Conservation (phyloP, 345 rosid species). For the Melaleuca alternifolia region DNA sequence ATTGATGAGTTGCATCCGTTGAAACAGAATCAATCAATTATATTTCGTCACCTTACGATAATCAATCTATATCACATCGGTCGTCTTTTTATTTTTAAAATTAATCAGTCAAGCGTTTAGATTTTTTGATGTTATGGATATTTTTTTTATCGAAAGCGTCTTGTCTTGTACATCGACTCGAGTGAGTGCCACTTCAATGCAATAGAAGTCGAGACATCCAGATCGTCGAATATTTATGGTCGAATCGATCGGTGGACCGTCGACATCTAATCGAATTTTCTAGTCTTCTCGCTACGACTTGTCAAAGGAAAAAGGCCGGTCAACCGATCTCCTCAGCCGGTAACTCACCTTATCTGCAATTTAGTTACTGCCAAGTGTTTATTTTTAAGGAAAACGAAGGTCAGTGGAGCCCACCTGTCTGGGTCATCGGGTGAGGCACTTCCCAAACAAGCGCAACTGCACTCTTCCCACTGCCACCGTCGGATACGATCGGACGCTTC, state of each 20-base stretch:
- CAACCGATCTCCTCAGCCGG: background rate
- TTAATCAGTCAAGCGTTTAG: too few relatives aligned
- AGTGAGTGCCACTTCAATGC: too few relatives aligned
- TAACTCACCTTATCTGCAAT: too few relatives aligned
- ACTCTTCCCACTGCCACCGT: background rate
- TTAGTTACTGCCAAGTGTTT: too few relatives aligned
- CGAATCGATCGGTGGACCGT: too few relatives aligned
- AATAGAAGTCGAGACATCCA: too few relatives aligned
- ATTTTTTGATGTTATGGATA: background rate
- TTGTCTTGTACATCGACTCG: too few relatives aligned
- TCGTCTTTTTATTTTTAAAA: too few relatives aligned
- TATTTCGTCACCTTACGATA: rapidly evolving
- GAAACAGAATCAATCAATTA: background rate
- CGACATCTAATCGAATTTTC: too few relatives aligned
- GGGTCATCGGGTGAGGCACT: background rate
- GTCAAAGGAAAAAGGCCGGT: background rate
- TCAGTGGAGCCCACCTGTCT: background rate
- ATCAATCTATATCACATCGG: rapidly evolving
- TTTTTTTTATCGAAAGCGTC: too few relatives aligned
- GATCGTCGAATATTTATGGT: too few relatives aligned
- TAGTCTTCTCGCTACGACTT: too few relatives aligned
- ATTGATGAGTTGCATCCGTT: rapidly evolving
- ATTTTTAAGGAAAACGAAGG: background rate
- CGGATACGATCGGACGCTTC: background rate
- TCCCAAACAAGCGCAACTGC: background rate